Conservation (phyloP, 176 grass and related monocot species). For the Carex pumila region DNA sequence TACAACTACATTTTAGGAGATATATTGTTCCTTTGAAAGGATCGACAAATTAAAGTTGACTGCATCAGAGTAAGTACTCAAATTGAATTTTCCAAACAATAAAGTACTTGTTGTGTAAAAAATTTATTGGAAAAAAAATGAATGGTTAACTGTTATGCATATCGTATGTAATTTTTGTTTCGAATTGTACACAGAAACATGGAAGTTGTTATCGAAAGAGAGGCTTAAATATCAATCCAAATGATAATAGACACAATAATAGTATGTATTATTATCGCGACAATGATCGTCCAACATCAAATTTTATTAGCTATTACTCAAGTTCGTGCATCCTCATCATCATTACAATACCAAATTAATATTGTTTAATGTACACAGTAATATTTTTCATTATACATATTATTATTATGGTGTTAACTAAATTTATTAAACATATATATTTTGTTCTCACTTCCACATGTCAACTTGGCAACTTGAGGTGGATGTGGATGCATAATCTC, state of each 20-base stretch:
- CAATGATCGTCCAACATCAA: not conserved
- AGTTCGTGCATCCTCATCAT: not conserved
- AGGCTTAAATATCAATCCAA: not conserved
- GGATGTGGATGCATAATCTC: constrained; percentile 63
- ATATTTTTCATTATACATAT: constrained; percentile 16
- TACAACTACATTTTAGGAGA: too few species aligned
- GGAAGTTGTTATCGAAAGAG: not conserved
- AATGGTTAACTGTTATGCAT: not conserved
- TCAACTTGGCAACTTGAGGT: constrained; percentile 86
- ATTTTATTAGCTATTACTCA: constrained; percentile 10
- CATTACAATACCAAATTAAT: constrained; percentile 14
- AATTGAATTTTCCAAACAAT: not conserved
- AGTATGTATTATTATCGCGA: not conserved
- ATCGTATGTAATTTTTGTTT: not conserved
- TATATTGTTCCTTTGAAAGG: not conserved
- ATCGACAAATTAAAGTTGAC: not conserved
- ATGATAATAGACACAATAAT: not conserved
- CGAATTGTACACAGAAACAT: not conserved
- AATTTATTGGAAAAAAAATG: not conserved
- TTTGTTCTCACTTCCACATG: constrained; percentile 69
- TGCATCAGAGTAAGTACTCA: not conserved
- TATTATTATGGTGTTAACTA: constrained; percentile 25
- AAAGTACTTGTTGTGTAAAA: not conserved
- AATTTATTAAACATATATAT: not conserved
- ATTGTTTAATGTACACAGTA: constrained; percentile 12